Evolutionary conservation across 2,329 filamentous ascomycete genomes (phyloP), one percentile per base, ranked within the genome.

Genomic region (Penicillium sp.): DNA sequence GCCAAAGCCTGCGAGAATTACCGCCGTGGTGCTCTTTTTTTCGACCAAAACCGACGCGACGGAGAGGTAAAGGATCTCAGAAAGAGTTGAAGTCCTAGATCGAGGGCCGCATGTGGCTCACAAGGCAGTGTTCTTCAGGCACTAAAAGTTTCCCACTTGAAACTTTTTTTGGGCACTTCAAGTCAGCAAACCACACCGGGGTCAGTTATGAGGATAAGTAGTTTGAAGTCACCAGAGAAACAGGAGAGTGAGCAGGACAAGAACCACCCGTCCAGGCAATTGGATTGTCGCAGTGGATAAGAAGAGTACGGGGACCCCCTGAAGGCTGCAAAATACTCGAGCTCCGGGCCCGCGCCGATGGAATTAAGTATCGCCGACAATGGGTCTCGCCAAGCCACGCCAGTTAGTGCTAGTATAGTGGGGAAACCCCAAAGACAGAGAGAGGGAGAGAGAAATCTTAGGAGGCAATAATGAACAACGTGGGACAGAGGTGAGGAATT

Each of bases 301-400:
- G 54, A 68, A 62, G 58, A 63, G 61, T 53, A 60, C 55, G 63
- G 62, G 53, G 55, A 64, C 57, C 68, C 68, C 68, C 68, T 69
- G 67, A 69, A 63, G 65, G 63, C 61, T 61, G 62, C 64, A 64
- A 70, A 69, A 70, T 70, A 70, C 59, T 65, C 42, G 57, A 61
- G 58, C 54, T 64, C 57, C 53, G 65, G 65, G 52, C 53, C 63
- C 61, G 59, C 62, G 60, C 59, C 62, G 56, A 59, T 65, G 68
- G 68, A 70, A 70, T 65, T 69, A 70, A 69, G 68, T 70, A 70
- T 67, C 48, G 67, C 68, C 68, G 68, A 67, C 40, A 58, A 63
- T 38, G 58, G 63, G 59, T 58, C 46, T 64, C 49, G 66, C 66
- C 66, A 68, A 68, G 66, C 55, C 64, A 48, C 53, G 42, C 58